phyloP scores from a whole-genome alignment of 1,284 basidiomycete species.

The Mycena sp. region DNA sequence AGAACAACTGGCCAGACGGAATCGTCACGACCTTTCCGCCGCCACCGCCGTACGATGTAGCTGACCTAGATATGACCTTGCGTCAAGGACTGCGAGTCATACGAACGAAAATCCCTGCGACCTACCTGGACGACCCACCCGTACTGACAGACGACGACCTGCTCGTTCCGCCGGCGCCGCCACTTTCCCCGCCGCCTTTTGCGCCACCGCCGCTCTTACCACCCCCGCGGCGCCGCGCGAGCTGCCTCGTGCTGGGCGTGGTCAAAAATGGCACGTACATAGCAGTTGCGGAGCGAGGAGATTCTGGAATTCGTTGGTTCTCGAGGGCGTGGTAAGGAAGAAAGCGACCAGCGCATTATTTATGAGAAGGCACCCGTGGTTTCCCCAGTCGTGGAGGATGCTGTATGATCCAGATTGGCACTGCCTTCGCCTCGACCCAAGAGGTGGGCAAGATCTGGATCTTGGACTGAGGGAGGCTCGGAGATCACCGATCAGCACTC shows the following conservation, averaged over 20 bases:
- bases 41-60: conserved; percentile 21
- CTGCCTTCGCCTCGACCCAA: too few relatives aligned
- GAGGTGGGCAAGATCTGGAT: too few relatives aligned
- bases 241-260: conserved; percentile 6
- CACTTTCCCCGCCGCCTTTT: background rate
- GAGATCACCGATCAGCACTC: too few relatives aligned
- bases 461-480: too few relatives aligned
- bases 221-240: conserved; percentile 19
- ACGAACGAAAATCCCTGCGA: too few relatives aligned
- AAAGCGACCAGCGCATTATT: background rate
- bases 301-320: background rate
- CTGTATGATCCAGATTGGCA: too few relatives aligned
- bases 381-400: too few relatives aligned
- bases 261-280: conserved; percentile 28
- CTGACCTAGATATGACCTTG: conserved; percentile 6
- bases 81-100: too few relatives aligned
- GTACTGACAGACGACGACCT: background rate
- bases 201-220: conserved; percentile 13
- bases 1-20: conserved; percentile 25
- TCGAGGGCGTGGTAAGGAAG: background rate
- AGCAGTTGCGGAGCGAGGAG: background rate
- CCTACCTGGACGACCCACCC: conserved; percentile 8
- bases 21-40: conserved; percentile 21
- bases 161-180: background rate
- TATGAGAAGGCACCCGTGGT: too few relatives aligned